Conservation (phyloP, 2,329 filamentous ascomycete species). For the Xylariaceae sp. region DNA sequence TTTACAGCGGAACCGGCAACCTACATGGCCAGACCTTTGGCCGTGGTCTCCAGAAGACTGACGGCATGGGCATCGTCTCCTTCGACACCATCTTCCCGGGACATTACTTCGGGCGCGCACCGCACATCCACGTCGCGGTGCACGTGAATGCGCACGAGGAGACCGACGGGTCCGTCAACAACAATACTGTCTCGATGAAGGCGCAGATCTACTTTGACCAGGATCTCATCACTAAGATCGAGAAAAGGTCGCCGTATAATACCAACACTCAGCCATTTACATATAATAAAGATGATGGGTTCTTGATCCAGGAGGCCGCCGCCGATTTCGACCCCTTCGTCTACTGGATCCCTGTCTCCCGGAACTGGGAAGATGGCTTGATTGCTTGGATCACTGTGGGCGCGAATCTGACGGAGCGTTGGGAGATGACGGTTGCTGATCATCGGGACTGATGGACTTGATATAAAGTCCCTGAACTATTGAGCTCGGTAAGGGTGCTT, state of each 20-base stretch:
- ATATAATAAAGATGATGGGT: conserved; percentile 14
- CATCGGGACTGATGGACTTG: too few relatives aligned
- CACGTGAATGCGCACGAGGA: conserved; percentile 7
- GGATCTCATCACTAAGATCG: not conserved
- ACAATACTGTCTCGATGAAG: not conserved
- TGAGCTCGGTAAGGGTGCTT: too few relatives aligned
- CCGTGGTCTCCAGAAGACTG: conserved; percentile 23
- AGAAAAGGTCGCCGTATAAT: conserved; percentile 5
- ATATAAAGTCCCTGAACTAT: too few relatives aligned
- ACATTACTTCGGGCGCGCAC: conserved; percentile 19
- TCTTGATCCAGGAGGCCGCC: not conserved
- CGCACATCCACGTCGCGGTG: conserved; percentile 23
- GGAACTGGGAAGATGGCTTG: conserved; percentile 10
- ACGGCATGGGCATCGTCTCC: conserved; percentile 10
- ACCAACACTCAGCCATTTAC: conserved; percentile 17
- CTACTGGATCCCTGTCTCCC: conserved; percentile 4
- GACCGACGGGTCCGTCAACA: not conserved
- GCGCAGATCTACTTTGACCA: conserved; percentile 27
- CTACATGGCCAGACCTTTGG: too few relatives aligned
- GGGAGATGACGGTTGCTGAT: too few relatives aligned
- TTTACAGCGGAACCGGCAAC: conserved; percentile 21
- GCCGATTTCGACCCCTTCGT: conserved; percentile 17
- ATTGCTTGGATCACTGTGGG: conserved; percentile 24
- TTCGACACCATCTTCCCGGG: conserved; percentile 26
- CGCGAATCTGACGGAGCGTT: too few relatives aligned